phyloP scores from a whole-genome alignment of 1,139 yeast species.

The Geotrichum siamense region DNA sequence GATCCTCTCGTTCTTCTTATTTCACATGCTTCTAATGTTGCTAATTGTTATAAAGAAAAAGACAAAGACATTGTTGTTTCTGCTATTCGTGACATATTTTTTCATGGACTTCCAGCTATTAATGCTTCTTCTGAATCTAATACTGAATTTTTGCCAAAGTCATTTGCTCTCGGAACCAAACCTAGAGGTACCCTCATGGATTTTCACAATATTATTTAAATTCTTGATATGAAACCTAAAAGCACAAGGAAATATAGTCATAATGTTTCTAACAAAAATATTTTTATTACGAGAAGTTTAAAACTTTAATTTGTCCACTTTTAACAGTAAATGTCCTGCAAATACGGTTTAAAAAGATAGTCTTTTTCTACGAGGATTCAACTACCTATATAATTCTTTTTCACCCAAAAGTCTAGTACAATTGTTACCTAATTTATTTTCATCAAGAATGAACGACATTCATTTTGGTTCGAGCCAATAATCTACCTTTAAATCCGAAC shows the following conservation, averaged over 20 bases:
- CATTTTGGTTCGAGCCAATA: neutral
- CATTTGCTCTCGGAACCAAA: neutral
- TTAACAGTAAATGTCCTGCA: neutral
- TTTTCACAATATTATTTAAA: neutral
- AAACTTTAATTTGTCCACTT: neutral
- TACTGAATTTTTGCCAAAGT: neutral
- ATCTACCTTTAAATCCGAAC: neutral
- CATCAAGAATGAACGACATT: conserved; percentile 1
- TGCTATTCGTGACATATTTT: conserved; percentile 16
- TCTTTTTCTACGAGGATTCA: neutral
- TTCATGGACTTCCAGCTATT: conserved; percentile 10
- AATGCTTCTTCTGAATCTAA: neutral
- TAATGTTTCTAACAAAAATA: no score
- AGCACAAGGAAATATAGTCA: no score
- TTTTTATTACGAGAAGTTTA: neutral
- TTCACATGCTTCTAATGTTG: conserved; percentile 16
- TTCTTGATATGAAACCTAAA: neutral
- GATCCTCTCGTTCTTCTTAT: conserved; percentile 16
- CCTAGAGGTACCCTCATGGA: conserved; percentile 2
- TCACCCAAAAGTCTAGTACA: neutral
- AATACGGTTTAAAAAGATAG: neutral
- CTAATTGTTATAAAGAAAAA: conserved; percentile 1
- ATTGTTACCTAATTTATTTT: neutral
- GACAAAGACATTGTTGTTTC: conserved; percentile 6
- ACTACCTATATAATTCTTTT: neutral